These are phyloP conservation scores for Sporothrix brunneoviolacea DNA, from an alignment of 2,329 filamentous ascomycete genomes.

Conservation along the genomic window DNA sequence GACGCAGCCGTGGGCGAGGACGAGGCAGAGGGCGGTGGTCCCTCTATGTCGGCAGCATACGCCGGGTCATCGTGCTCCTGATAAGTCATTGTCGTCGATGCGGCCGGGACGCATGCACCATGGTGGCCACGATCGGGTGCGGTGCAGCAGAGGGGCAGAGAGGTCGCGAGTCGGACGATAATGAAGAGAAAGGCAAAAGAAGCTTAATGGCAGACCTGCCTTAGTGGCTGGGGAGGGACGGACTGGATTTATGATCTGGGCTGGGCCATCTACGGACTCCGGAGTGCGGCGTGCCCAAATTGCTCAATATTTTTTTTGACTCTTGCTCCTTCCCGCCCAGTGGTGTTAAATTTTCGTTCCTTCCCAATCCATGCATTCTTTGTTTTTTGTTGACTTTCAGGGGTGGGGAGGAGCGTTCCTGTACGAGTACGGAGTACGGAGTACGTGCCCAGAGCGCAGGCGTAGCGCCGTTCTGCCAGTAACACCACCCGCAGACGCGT, in stretches of 20 bases:
- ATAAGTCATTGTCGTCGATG: constrained; percentile 15
- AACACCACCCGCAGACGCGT: constrained; percentile 7
- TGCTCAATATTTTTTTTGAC: neutral
- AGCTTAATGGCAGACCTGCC: constrained; percentile 7
- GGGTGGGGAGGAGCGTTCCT: constrained; percentile 14
- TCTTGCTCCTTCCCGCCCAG: too few relatives aligned
- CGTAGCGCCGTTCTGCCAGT: constrained; percentile 1
- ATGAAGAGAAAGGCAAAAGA: neutral
- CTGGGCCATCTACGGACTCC: neutral
- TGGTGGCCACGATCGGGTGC: neutral
- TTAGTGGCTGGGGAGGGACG: constrained; percentile 3
- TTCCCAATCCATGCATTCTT: constrained; percentile 10
- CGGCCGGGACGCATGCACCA: constrained; percentile 7
- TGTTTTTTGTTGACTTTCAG: constrained; percentile 17
- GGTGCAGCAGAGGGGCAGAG: neutral
- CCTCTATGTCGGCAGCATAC: constrained; percentile 21
- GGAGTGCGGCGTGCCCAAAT: neutral
- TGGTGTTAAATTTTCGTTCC: constrained; percentile 4
- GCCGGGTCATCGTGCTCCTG: constrained; percentile 20
- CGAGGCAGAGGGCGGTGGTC: constrained; percentile 3
- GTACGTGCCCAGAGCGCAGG: neutral
- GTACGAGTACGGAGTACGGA: too few relatives aligned
- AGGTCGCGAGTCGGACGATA: neutral
- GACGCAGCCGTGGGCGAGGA: constrained; percentile 4
- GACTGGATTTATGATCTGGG: constrained; percentile 6